Conservation (phyloP, 495 filamentous ascomycete genomes). For the Halenospora varia region DNA sequence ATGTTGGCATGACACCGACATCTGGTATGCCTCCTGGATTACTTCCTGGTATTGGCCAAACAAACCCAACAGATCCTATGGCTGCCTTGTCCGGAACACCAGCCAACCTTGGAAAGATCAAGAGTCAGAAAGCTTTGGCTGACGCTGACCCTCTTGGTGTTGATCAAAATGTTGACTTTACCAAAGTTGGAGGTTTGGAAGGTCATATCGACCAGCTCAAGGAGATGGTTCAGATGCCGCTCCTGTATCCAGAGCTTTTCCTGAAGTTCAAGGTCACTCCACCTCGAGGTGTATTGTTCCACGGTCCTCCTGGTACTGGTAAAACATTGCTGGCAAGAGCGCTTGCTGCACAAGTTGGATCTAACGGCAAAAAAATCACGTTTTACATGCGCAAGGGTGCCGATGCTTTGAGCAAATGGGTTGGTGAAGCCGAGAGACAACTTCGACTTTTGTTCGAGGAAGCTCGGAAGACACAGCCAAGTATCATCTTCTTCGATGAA, state of each 20-base stretch:
- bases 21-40: constrained; percentile 54
- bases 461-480: constrained; percentile 88
- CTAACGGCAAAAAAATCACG: constrained; percentile 84
- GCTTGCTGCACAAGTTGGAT: constrained; percentile 72
- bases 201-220: constrained; percentile 93
- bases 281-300: constrained; percentile 91
- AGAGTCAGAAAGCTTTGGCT: constrained; percentile 70
- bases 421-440: constrained; percentile 95
- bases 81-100: constrained; percentile 63
- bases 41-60: constrained; percentile 50
- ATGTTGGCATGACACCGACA: constrained; percentile 73
- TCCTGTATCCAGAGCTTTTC: constrained; percentile 96
- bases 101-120: constrained; percentile 84
- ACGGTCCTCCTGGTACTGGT: constrained; percentile 95
- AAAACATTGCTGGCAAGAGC: constrained; percentile 94
- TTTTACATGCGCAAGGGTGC: constrained; percentile 99
- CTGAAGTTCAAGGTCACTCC: constrained; percentile 85
- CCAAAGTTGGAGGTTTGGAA: constrained; percentile 84
- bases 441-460: constrained; percentile 92
- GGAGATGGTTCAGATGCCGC: constrained; percentile 92
- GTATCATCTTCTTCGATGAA: constrained; percentile 99
- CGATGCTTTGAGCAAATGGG: constrained; percentile 97
- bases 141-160: constrained; percentile 94
- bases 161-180: constrained; percentile 86
- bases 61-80: constrained; percentile 57